phyloP scores from a whole-genome alignment of 176 grass and related monocot species.

The Paspalum notatum region DNA sequence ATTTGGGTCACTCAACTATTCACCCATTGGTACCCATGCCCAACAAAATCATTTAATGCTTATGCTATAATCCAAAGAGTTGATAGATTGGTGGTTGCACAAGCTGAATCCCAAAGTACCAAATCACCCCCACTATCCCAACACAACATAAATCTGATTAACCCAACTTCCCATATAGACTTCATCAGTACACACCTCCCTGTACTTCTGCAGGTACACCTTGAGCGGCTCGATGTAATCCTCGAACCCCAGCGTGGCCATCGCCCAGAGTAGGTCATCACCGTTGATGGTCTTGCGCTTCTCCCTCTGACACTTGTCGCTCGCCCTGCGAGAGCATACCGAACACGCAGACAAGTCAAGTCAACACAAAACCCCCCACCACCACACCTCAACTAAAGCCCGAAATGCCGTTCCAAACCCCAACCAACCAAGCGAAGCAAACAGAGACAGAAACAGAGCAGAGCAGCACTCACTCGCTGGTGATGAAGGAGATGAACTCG shows the following conservation, averaged over 20 bases:
- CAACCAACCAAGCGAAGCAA: neutral
- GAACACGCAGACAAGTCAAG: neutral
- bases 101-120: constrained; percentile 10
- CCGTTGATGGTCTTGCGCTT: constrained; percentile 85
- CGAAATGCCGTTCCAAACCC: neutral
- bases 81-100: neutral
- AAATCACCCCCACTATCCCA: neutral
- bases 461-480: constrained; percentile 59
- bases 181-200: constrained; percentile 52
- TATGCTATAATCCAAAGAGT: neutral
- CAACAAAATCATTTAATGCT: neutral
- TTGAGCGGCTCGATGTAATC: constrained; percentile 85
- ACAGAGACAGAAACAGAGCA: neutral
- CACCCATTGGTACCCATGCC: neutral
- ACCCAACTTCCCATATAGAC: neutral
- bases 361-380: constrained; percentile 22
- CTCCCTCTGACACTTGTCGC: constrained; percentile 84
- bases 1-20: neutral
- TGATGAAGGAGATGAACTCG: constrained; percentile 90
- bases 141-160: neutral
- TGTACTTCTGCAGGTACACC: constrained; percentile 74
- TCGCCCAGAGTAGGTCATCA: constrained; percentile 78
- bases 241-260: constrained; percentile 77
- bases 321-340: constrained; percentile 44
- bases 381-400: neutral